Evolutionary conservation across 192 early-diverging fungal genomes (phyloP).

Genomic region (Linnemannia hyalina): DNA sequence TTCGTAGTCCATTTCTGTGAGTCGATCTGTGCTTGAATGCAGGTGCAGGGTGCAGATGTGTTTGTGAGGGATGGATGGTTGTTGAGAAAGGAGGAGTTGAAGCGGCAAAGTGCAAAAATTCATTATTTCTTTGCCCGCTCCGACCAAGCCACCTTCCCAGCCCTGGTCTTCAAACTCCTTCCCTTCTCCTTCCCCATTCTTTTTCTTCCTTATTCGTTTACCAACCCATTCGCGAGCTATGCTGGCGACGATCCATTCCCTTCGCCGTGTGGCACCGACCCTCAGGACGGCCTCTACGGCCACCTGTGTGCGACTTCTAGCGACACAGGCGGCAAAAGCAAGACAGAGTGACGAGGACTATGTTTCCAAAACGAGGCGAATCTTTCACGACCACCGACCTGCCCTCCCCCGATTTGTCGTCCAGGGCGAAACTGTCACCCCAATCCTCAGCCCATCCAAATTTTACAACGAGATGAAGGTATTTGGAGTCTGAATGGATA

Average conservation of each 20-base stretch:
- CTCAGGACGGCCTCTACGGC: not conserved
- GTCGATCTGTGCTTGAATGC: not conserved
- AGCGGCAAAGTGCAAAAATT: too few relatives aligned
- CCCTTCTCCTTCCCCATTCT: not conserved
- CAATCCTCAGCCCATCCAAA: constrained; percentile 56
- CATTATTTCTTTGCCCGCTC: too few relatives aligned
- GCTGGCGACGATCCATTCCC: constrained; percentile 7
- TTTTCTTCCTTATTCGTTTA: not conserved
- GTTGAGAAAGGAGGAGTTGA: too few relatives aligned
- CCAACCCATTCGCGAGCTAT: constrained; percentile 3
- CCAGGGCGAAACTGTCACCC: constrained; percentile 52
- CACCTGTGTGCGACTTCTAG: not conserved
- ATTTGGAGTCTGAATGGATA: not conserved
- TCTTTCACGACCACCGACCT: constrained; percentile 35
- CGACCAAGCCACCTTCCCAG: too few relatives aligned
- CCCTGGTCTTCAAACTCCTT: not conserved
- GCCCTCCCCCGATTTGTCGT: constrained; percentile 53
- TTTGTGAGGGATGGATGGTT: too few relatives aligned
- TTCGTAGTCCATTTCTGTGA: constrained; percentile 48
- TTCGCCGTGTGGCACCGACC: constrained; percentile 1
- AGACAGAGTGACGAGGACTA: constrained; percentile 22
- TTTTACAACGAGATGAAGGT: constrained; percentile 69
- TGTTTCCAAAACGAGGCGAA: constrained; percentile 15
- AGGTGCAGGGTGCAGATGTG: not conserved
- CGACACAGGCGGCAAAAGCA: not conserved